phyloP scores from a whole-genome alignment of 306 rosid species.

The Coriaria nepalensis region DNA sequence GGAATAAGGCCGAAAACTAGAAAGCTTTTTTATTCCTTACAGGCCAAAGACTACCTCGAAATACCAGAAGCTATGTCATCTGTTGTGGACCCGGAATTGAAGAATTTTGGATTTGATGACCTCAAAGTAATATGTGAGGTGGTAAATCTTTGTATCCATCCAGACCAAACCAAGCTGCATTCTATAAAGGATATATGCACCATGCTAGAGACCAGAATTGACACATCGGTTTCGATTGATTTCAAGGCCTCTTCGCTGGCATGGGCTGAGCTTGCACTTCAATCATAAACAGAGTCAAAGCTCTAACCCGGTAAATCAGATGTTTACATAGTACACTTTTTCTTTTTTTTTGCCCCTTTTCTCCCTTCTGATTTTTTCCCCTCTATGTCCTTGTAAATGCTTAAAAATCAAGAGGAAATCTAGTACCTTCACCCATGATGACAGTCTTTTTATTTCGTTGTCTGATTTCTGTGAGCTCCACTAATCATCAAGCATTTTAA shows the following conservation, averaged over 20 bases:
- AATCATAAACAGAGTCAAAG: constrained; percentile 33
- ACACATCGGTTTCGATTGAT: constrained; percentile 63
- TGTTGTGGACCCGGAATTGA: constrained; percentile 77
- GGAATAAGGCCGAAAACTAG: constrained; percentile 4
- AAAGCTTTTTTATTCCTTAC: constrained; percentile 16
- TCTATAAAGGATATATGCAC: constrained; percentile 53
- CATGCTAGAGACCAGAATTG: constrained; percentile 73
- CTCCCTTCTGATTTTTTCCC: constrained; percentile 12
- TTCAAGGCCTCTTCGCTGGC: constrained; percentile 81
- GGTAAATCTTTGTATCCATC: constrained; percentile 54
- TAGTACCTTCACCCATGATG: constrained; percentile 17
- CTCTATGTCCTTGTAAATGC: constrained; percentile 48
- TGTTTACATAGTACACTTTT: constrained; percentile 26
- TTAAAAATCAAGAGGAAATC: constrained; percentile 21
- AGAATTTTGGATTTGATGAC: constrained; percentile 57
- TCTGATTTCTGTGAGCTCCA: constrained; percentile 9
- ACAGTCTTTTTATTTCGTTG: constrained; percentile 42
- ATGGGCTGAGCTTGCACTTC: constrained; percentile 96
- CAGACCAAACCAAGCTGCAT: constrained; percentile 39
- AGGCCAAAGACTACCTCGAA: constrained; percentile 85
- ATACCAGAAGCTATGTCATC: constrained; percentile 59
- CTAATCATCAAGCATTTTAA: no score
- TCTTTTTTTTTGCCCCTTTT: constrained; percentile 5
- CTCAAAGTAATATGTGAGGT: constrained; percentile 74
- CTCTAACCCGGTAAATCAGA: constrained; percentile 50